Percentiles rank a stretch among this genome's conserved stretches.
Evolutionary conservation across 179 eudicot species (phyloP).

Genomic region (Camellia oleifera): DNA sequence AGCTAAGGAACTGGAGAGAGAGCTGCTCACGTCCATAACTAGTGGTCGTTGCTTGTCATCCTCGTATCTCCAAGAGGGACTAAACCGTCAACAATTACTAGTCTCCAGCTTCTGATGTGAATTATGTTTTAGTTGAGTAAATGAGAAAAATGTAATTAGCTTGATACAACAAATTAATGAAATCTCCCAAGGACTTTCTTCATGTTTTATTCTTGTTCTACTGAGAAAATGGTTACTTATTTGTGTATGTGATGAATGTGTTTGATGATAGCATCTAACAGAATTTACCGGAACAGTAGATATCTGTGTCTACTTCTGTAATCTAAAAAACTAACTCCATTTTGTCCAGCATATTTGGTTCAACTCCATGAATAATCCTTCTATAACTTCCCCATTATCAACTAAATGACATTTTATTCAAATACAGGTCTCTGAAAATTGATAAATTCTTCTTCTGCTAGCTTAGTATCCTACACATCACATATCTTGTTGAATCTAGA

Average conservation of each 20-base stretch:
- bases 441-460: neutral
- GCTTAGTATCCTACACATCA: neutral
- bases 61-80: slow-evolving; percentile 5
- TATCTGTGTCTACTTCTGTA: neutral
- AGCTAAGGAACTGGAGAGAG: slow-evolving; percentile 22
- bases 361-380: no score
- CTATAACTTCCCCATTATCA: neutral
- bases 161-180: neutral
- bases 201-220: neutral
- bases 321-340: neutral
- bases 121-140: neutral
- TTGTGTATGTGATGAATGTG: neutral
- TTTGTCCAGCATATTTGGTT: neutral
- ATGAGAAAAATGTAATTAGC: neutral
- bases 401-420: neutral
- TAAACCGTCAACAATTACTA: slow-evolving; percentile 10
- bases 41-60: slow-evolving; percentile 6
- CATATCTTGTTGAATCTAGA: neutral
- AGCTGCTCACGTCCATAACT: slow-evolving; percentile 18
- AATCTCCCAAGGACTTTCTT: neutral
- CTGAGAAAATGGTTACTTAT: neutral
- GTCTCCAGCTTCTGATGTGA: slow-evolving; percentile 1
- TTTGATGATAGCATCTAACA: neutral
- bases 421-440: neutral
- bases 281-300: neutral